Percentiles rank a stretch among this genome's conserved stretches.
These are phyloP conservation scores for Pseudocercospora crystallina DNA, from an alignment of 2,329 filamentous ascomycete genomes.

Conservation along the genomic window DNA sequence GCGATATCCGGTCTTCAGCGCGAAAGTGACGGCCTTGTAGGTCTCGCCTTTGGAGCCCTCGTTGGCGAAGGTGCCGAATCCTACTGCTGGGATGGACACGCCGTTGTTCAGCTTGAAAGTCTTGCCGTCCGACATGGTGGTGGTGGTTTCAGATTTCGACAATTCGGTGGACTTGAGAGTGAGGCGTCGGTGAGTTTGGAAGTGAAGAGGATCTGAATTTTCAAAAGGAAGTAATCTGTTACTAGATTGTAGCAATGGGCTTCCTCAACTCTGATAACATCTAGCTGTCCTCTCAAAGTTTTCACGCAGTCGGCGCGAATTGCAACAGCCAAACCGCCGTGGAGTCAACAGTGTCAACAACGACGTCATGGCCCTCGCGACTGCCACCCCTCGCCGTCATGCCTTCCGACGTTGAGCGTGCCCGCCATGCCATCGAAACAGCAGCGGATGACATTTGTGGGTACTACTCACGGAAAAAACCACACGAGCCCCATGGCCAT, in stretches of 20 bases:
- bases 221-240: too few relatives aligned
- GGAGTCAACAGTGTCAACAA: neutral
- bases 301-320: conserved; percentile 3
- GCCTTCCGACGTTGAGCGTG: conserved; percentile 1
- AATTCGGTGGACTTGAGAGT: too few relatives aligned
- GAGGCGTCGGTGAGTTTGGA: too few relatives aligned
- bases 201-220: too few relatives aligned
- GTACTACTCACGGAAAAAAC: neutral
- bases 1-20: conserved; percentile 53
- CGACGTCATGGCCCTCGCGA: neutral
- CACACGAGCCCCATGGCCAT: neutral
- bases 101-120: conserved; percentile 58
- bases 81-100: conserved; percentile 61
- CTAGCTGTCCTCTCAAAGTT: conserved; percentile 8
- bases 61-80: conserved; percentile 67
- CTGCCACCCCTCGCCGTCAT: neutral
- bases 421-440: neutral
- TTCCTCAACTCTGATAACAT: conserved; percentile 5
- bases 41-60: conserved; percentile 62
- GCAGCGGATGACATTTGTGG: conserved; percentile 1
- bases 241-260: too few relatives aligned
- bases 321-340: neutral
- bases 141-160: too few relatives aligned
- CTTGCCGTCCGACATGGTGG: conserved; percentile 56
- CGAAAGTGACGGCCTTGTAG: conserved; percentile 54